A percentile compares a stretch with the other conserved stretches of the same genome.
These are phyloP conservation scores for Didymella sp. DNA, from an alignment of 2,329 filamentous ascomycete genomes.

Conservation along the genomic window DNA sequence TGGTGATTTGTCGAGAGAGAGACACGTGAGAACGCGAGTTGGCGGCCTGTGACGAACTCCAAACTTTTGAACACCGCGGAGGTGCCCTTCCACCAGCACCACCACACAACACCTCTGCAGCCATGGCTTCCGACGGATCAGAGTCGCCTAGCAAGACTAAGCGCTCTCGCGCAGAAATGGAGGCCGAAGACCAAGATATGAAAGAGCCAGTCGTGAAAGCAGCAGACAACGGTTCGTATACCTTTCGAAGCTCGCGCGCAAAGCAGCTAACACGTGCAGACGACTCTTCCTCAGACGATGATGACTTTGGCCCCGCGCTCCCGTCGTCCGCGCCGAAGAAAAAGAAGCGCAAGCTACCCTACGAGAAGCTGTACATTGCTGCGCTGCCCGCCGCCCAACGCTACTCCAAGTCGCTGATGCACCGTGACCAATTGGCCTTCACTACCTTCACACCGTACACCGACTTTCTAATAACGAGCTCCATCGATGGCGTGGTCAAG, in stretches of 20 bases:
- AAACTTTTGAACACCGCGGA: slow-evolving; percentile 18
- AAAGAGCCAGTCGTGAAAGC: slow-evolving; percentile 21
- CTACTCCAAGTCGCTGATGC: slow-evolving; percentile 97
- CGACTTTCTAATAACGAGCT: slow-evolving; percentile 94
- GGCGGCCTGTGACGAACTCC: slow-evolving; percentile 12
- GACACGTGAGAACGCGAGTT: slow-evolving; percentile 28
- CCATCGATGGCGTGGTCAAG: slow-evolving; percentile 94
- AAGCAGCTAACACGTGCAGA: slow-evolving; percentile 28
- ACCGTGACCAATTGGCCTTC: slow-evolving; percentile 92
- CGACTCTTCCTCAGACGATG: slow-evolving; percentile 72
- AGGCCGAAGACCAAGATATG: slow-evolving; percentile 24
- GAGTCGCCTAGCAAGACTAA: slow-evolving; percentile 36
- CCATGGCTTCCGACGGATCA: slow-evolving; percentile 25
- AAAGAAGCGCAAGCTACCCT: slow-evolving; percentile 87
- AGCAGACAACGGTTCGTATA: slow-evolving; percentile 22
- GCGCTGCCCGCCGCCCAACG: slow-evolving; percentile 79
- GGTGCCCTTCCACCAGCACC: slow-evolving; percentile 9
- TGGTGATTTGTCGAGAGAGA: neutral
- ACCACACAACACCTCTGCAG: slow-evolving; percentile 11
- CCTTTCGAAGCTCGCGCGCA: slow-evolving; percentile 16
- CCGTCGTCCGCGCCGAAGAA: slow-evolving; percentile 83
- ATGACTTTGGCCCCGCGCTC: slow-evolving; percentile 92
- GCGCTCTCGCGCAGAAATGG: slow-evolving; percentile 38
- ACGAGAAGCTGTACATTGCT: slow-evolving; percentile 93
- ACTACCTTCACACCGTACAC: slow-evolving; percentile 87